Conservation (phyloP, 2,329 filamentous ascomycete species). For the Talaromyces sp. region DNA sequence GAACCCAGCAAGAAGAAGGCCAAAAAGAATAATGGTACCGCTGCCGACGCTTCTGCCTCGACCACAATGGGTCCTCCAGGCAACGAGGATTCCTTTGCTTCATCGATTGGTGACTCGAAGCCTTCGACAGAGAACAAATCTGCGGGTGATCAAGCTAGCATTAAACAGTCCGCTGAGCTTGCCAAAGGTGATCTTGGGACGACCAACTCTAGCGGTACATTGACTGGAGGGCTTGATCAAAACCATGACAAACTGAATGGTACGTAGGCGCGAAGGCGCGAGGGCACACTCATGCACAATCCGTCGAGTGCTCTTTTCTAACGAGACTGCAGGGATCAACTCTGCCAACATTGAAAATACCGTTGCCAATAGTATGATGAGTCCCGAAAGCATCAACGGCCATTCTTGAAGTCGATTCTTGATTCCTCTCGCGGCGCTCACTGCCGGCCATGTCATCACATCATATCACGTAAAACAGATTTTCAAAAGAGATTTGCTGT, state of each 20-base stretch:
- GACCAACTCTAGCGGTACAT: slow-evolving; percentile 8
- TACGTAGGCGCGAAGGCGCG: slow-evolving; percentile 30
- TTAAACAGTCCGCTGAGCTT: slow-evolving; percentile 5
- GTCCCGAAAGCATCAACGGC: slow-evolving; percentile 69
- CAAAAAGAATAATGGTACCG: slow-evolving; percentile 39
- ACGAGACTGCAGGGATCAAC: slow-evolving; percentile 43
- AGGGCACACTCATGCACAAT: slow-evolving; percentile 46
- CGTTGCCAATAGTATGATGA: slow-evolving; percentile 66
- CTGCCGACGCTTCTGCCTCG: slow-evolving; percentile 22
- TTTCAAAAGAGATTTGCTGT: background rate
- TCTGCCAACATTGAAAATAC: slow-evolving; percentile 44
- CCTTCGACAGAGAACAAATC: slow-evolving; percentile 23
- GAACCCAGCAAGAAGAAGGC: slow-evolving; percentile 43
- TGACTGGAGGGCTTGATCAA: slow-evolving; percentile 19
- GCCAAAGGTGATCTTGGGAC: slow-evolving; percentile 25
- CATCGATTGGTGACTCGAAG: slow-evolving; percentile 2
- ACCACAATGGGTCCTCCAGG: slow-evolving; percentile 20
- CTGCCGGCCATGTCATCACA: slow-evolving; percentile 13
- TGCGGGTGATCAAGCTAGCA: slow-evolving; percentile 32
- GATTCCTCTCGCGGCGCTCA: slow-evolving; percentile 6
- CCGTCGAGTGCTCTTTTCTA: slow-evolving; percentile 50
- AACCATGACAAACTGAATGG: slow-evolving; percentile 30
- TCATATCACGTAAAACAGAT: background rate
- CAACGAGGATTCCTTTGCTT: slow-evolving; percentile 25
- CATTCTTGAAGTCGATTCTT: slow-evolving; percentile 26